Evolutionary conservation across 495 filamentous ascomycete genomes (phyloP), one percentile per base, ranked within the genome.

Genomic region (Stereocaulon alpinum): DNA sequence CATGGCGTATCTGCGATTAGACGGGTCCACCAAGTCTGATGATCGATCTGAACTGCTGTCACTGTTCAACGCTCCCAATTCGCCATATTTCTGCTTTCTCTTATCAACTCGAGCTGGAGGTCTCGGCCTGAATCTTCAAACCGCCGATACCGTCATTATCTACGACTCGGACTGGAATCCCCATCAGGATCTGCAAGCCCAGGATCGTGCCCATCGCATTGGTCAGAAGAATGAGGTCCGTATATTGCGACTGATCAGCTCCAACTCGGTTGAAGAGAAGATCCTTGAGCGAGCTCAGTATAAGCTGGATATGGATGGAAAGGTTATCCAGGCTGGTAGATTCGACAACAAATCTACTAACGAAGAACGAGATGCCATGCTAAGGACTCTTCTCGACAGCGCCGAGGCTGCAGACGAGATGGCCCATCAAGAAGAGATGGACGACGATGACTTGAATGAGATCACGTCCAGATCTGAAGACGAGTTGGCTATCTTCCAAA

Each of bases 101-200:
- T 84, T 98, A 27, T 97, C 94, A n/a, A 98, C 93, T 44, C 92
- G 93, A 78, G 93, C 93, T 65, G 93, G 93, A 86, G 93, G 93
- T 79, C 76, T 98, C 10, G 93, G 93, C 77, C 78, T 98, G 53
- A 98, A 98, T 69, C 71, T 98, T 66, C 93, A 98, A 71, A 94
- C 92, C 15, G 93, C 93, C 43, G 93, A 98, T 74, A 98, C 93
- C 0, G 93, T 98, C 72, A 95, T 98, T 68, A 98, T 98, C 63
- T 98, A 94, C 72, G 93, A 98, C 72, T 98, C 93, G 0, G 93
- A 98, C 75, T 98, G 93, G 93, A 98, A 98, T 74, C 93, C 93
- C 66, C 93, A 97, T 73, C 93, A 98, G 73, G 93, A 98, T 86
- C 75, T 98, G 69, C 93, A 98, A 73, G 93, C 93, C 32, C 93